Evolutionary conservation across 2,329 filamentous ascomycete genomes (phyloP), one percentile per base, ranked within the genome.

Genomic region (Leptographium procerum): DNA sequence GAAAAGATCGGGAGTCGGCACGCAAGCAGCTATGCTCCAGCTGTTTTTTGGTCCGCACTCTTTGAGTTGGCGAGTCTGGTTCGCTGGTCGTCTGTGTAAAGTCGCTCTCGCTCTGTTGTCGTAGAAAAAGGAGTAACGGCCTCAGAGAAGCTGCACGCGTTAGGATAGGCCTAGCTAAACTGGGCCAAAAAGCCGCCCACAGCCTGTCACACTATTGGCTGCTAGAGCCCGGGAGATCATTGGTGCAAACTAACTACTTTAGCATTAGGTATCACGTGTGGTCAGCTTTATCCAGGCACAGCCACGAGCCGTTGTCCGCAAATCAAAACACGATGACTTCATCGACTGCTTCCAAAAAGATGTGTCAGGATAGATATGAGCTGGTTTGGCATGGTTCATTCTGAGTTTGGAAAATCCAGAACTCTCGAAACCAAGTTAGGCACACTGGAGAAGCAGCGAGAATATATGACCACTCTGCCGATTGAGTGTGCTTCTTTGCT

Each of bases 161-260:
- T 45, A 26, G 53, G 11, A 11, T 16, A 13, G 33, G n/a, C 50
- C 24, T 26, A 28, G 34, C 52, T 54, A 54, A 43, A 54, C 52
- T 28, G 50, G n/a, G n/a, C 26, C 28, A 52, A 11, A 52, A 22
- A n/a, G n/a, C n/a, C 52, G 57, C 28, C 60, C 60, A 59, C 57
- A 57, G 8, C 36, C 31, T 22, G 43, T 40, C 14, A n/a, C 34
- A 34, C 26, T 26, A 59, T 59, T 61, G 57, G 57, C 59, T 47
- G 24, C 31, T 56, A 16, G 8, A 9, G 11, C 13, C 13, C n/a
- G 31, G 31, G 10, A 40, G 33, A 54, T 34, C 16, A n/a, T 33
- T 11, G 50, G 28, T 33, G n/a, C 28, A 53, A 52, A 24, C 14
- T 40, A 40, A 34, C n/a, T 24, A 19, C 19, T 43, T 7, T 43